Percentiles rank a stretch among this genome's conserved stretches.
Conservation (phyloP, 306 rosid genomes). For the Cicer chorassanicum region DNA sequence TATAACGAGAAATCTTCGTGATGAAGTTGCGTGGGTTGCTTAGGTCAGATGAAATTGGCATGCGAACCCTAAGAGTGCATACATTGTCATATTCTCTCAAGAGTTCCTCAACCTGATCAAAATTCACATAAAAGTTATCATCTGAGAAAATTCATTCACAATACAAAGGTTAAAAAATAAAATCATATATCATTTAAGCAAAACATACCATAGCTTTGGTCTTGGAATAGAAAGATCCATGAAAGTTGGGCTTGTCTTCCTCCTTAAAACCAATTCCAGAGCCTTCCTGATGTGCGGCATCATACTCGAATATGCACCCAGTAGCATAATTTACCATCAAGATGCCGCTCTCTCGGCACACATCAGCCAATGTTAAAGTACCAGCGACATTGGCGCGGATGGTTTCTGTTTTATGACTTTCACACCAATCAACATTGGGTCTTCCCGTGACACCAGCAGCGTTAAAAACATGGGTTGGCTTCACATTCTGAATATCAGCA, state of each 20-base stretch:
- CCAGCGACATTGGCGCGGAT: conserved; percentile 77
- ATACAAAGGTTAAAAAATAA: not conserved
- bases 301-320: conserved; percentile 87
- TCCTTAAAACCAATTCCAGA: conserved; percentile 87
- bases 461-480: conserved; percentile 86
- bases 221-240: conserved; percentile 80
- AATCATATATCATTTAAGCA: not conserved
- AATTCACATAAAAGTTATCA: not conserved
- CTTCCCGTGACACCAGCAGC: conserved; percentile 91
- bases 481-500: conserved; percentile 68
- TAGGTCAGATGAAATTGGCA: conserved; percentile 88
- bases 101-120: conserved; percentile 82
- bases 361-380: conserved; percentile 80
- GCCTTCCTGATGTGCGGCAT: conserved; percentile 71
- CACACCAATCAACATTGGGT: conserved; percentile 91
- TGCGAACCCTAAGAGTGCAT: conserved; percentile 86
- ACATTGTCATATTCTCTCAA: conserved; percentile 81
- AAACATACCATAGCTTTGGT: conserved; percentile 81
- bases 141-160: conserved; percentile 12
- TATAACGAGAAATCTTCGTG: conserved; percentile 84
- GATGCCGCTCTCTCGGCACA: conserved; percentile 74
- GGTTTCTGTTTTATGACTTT: conserved; percentile 79
- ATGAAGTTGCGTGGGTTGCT: conserved; percentile 87
- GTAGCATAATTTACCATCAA: conserved; percentile 82
- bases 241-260: conserved; percentile 89